Evolutionary conservation across 768 basidiomycete genomes (phyloP).

Genomic region (Mycena haematopus): DNA sequence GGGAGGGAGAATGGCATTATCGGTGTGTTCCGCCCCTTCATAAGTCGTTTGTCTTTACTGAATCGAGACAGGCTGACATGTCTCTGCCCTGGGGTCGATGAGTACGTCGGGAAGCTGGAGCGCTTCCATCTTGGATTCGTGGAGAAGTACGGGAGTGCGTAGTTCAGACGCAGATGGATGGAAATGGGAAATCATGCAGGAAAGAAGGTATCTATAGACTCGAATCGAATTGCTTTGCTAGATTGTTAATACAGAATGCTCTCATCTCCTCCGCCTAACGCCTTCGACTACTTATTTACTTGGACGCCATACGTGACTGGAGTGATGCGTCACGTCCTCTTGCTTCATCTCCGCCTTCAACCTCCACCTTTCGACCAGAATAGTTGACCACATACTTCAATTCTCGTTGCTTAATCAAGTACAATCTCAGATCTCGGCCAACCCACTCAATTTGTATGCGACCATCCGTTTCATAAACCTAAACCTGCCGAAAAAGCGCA

Average conservation of each 20-base stretch:
- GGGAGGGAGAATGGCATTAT: constrained; percentile 88
- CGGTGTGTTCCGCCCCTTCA: constrained; percentile 37
- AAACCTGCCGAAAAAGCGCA: constrained; percentile 16
- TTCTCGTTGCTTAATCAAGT: too few relatives aligned
- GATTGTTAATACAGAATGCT: too few relatives aligned
- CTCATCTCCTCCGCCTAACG: too few relatives aligned
- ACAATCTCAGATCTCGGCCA: constrained; percentile 4
- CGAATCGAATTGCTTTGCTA: too few relatives aligned
- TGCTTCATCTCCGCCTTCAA: too few relatives aligned
- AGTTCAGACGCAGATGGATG: background rate
- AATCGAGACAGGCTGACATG: constrained; percentile 66
- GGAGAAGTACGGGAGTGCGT: constrained; percentile 33
- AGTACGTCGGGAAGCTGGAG: constrained; percentile 87
- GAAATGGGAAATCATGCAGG: background rate
- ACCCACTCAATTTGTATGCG: constrained; percentile 4
- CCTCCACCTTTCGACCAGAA: too few relatives aligned
- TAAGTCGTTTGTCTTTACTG: too few relatives aligned
- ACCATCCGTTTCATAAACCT: constrained; percentile 1
- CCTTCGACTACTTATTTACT: too few relatives aligned
- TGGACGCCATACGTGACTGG: too few relatives aligned
- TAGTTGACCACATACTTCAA: too few relatives aligned
- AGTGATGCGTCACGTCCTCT: too few relatives aligned
- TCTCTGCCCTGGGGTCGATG: constrained; percentile 92
- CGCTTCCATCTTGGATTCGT: constrained; percentile 44
- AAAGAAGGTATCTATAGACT: background rate